Evolutionary conservation across 441 rosid species (phyloP), one percentile per base, ranked within the genome.

Genomic region (Arabidopsis lyrata): DNA sequence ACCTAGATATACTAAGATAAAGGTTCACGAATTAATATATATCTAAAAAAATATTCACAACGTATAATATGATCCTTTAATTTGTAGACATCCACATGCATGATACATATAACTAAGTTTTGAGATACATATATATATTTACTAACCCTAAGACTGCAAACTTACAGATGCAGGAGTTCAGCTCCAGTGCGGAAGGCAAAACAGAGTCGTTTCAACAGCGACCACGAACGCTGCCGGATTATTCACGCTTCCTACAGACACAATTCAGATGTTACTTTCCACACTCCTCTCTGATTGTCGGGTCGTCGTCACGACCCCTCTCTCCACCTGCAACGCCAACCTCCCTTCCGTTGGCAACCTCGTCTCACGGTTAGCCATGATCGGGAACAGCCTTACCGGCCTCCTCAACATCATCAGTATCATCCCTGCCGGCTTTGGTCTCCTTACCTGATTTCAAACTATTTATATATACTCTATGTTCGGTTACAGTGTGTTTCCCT

Each of bases 131-230:
- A 18, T 18, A 29, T 29, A 54, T 14, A 27, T 24, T 11, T 20
- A 16, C 58, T 50, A 29, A 29, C 4, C 4, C 31, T 27, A 24
- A 22, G 50, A 10, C 13, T 39, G 24, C 7, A n/a, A 29, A 24
- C 18, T 8, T 8, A 72, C 66, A 78, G 81, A 67, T 73, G 81
- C 81, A 2, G 32, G 16, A 2, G 74, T 78, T 12, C 66, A 78
- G 56, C 77, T 78, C 65, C 77, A 13, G 10, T 78, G 81, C 58
- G 78, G 74, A 36, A 16, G 55, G 13, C 59, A 38, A 61, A 66
- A 77, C 64, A 34, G 31, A 55, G 74, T 62, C 8, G 69, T 71
- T 2, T 31, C 70, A 61, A 18, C 14, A 3, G 11, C 81, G 27
- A 60, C 47, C 1, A 78, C 81, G 4, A 73, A 61, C 38, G 1